Conservation (phyloP, 2,329 filamentous ascomycete species). For the Beauveria scarabaeidicola region DNA sequence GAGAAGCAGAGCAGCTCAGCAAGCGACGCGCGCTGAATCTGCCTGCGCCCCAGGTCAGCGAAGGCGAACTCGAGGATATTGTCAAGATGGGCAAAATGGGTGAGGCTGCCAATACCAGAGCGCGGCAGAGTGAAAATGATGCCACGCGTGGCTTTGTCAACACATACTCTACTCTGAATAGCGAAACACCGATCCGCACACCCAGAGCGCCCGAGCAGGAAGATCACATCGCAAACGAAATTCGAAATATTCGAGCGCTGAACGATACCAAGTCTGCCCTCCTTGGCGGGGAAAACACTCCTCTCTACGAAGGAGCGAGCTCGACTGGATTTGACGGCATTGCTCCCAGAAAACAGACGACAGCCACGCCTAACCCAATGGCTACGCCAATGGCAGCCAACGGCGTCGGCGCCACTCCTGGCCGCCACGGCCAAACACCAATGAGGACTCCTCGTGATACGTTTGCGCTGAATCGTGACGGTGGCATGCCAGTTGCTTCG, state of each 20-base stretch:
- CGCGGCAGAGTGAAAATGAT: conserved; percentile 71
- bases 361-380: conserved; percentile 91
- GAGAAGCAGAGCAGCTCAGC: conserved; percentile 94
- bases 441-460: conserved; percentile 82
- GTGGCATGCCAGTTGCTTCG: conserved; percentile 57
- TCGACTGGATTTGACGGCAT: conserved; percentile 87
- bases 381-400: conserved; percentile 72
- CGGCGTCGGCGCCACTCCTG: conserved; percentile 60
- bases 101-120: conserved; percentile 70
- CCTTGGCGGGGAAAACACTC: conserved; percentile 87
- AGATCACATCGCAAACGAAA: conserved; percentile 93
- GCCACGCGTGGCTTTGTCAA: conserved; percentile 79
- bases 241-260: conserved; percentile 82
- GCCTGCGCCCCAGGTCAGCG: conserved; percentile 84
- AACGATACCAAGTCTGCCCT: conserved; percentile 92
- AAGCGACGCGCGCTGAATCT: conserved; percentile 78
- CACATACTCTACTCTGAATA: conserved; percentile 75
- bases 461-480: conserved; percentile 71
- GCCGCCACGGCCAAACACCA: conserved; percentile 68
- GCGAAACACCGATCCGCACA: conserved; percentile 80
- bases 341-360: conserved; percentile 67
- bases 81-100: conserved; percentile 97
- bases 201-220: conserved; percentile 86
- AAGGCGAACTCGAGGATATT: conserved; percentile 90
- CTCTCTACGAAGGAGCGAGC: conserved; percentile 68